These are phyloP conservation scores for Botrytis hyacinthi DNA, from an alignment of 2,329 filamentous ascomycete genomes.

Conservation along the genomic window DNA sequence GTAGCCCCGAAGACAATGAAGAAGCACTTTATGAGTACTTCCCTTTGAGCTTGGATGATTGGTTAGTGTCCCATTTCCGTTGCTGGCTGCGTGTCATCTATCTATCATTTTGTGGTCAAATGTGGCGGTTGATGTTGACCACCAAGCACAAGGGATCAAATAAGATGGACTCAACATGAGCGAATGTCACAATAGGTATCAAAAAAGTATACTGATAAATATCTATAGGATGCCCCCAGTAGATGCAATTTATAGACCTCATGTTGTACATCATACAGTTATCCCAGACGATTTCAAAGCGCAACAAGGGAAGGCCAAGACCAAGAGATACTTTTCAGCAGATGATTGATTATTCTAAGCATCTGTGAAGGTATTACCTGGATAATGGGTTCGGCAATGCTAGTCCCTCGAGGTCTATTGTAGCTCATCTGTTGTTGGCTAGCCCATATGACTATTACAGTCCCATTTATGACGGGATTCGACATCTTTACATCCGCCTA, in stretches of 20 bases:
- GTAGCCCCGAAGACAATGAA: constrained; percentile 68
- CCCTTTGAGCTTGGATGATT: constrained; percentile 85
- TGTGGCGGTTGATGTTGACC: not conserved
- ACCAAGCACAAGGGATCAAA: not conserved
- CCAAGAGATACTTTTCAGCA: constrained; percentile 70
- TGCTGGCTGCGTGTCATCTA: not conserved
- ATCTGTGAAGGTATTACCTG: not conserved
- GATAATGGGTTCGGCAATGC: not conserved
- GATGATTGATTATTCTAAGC: constrained; percentile 42
- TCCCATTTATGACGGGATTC: not conserved
- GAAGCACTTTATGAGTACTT: constrained; percentile 95
- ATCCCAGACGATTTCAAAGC: constrained; percentile 69
- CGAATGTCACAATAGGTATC: not conserved
- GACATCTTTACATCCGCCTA: not conserved
- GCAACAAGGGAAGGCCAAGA: constrained; percentile 61
- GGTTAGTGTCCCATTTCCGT: constrained; percentile 46
- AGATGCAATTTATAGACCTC: constrained; percentile 85
- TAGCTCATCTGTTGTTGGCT: no score
- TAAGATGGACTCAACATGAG: not conserved
- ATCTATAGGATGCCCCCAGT: constrained; percentile 70
- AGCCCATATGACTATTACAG: not conserved
- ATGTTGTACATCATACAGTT: constrained; percentile 87
- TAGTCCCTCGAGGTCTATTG: not conserved
- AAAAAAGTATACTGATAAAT: constrained; percentile 5
- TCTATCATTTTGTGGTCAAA: not conserved